Base-by-base conservation (phyloP, 2,329 filamentous ascomycete genomes). In the Exophiala dermatitidis region DNA sequence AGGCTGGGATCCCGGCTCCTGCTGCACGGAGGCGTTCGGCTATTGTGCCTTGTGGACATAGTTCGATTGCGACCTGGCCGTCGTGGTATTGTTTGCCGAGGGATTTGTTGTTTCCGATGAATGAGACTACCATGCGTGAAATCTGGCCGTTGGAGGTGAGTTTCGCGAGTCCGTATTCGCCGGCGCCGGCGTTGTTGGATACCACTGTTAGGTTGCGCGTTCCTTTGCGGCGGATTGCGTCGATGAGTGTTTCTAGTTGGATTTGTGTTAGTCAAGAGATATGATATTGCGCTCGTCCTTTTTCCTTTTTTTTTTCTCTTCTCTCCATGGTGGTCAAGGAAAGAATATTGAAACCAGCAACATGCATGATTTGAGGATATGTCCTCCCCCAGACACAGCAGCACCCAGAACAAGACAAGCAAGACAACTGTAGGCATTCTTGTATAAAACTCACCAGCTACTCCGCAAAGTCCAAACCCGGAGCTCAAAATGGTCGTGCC, bases 21-120 rank as follows among this genome's bases (percentile, higher is more conserved):
- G 89, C 90, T 19, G 88, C 84, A 41, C 90, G 82, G 70, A 90
- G 90, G 54, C 90, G 82, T 74, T 96, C 90, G 28, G 90, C 90
- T 40, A 96, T 78, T 5, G 90, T 96, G 55, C 90, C 90, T 71
- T 96, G 90, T 0, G 90, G 90, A 3, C 88, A 94, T 60, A 96
- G 81, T 73, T 96, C 90, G 43, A 96, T 80, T 70, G 94, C 88
- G 51, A 95, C 83, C 69, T 94, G 79, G 53, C 90, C 90, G 2
- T 82, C 86, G 50, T 95, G 77, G 69, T 95, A 96, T 84, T 91
- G 93, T 68, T 79, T 77, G 75, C 95, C 90, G 57, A 96, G 88
- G 4, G 86, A 87, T 77, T 94, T 90, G 70, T 90, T 91, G 59
- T 84, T 82, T 5, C 87, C 87, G 9, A 91, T 78, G 60, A 86